These are phyloP conservation scores for Grigorovia jiainica DNA, from an alignment of 805 yeast species.

Conservation along the genomic window DNA sequence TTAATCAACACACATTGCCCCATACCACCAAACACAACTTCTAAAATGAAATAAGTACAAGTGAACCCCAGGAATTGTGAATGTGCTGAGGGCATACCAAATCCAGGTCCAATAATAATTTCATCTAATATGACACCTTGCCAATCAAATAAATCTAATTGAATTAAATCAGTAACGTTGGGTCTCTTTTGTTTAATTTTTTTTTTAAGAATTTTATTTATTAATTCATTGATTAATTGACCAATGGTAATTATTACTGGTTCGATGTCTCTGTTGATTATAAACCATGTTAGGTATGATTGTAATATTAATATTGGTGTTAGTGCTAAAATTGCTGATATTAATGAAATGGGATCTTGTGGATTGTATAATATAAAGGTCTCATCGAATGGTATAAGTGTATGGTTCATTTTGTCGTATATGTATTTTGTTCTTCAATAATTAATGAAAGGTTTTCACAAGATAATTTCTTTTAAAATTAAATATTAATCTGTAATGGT, in stretches of 20 bases:
- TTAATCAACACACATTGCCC: slow-evolving; percentile 13
- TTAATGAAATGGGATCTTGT: slow-evolving; percentile 45
- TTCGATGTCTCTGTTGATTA: slow-evolving; percentile 75
- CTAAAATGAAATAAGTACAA: slow-evolving; percentile 1
- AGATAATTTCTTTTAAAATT: too few relatives aligned
- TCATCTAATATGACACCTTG: background rate
- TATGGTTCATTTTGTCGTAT: background rate
- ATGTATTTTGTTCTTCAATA: too few relatives aligned
- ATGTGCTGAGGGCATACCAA: slow-evolving; percentile 97
- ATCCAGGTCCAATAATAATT: slow-evolving; percentile 38
- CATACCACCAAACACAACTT: slow-evolving; percentile 19
- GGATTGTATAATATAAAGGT: slow-evolving; percentile 78
- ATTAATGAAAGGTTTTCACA: too few relatives aligned
- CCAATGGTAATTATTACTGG: slow-evolving; percentile 79
- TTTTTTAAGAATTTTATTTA: slow-evolving; percentile 60
- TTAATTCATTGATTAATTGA: slow-evolving; percentile 66
- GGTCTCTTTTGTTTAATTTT: slow-evolving; percentile 71
- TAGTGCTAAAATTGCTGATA: slow-evolving; percentile 65
- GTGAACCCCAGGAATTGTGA: slow-evolving; percentile 91
- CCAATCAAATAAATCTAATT: too few relatives aligned
- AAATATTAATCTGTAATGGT: too few relatives aligned
- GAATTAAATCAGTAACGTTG: slow-evolving; percentile 26
- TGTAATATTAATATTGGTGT: slow-evolving; percentile 72
- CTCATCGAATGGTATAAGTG: slow-evolving; percentile 62
- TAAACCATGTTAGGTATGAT: slow-evolving; percentile 75